A percentile compares a stretch with the other conserved stretches of the same genome.
Conservation (phyloP, 768 basidiomycete species). For the Piloderma croceum region DNA sequence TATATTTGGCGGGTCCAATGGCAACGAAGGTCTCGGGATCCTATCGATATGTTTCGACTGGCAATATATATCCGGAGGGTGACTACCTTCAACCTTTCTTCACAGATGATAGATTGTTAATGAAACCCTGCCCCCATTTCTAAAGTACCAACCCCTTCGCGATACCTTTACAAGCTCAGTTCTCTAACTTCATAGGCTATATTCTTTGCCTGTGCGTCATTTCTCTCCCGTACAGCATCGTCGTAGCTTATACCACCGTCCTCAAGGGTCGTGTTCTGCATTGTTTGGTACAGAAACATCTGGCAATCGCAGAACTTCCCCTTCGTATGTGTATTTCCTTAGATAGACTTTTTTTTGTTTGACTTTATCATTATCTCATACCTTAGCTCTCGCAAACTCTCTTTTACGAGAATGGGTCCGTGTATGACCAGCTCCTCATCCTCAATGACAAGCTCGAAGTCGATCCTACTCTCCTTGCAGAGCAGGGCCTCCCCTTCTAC, state of each 20-base stretch:
- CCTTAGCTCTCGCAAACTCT: slow-evolving; percentile 42
- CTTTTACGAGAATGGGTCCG: slow-evolving; percentile 47
- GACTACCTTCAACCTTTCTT: too few species aligned
- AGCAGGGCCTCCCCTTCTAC: slow-evolving; percentile 43
- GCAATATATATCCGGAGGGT: slow-evolving; percentile 55
- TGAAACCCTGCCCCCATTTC: neutral
- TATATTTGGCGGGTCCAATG: slow-evolving; percentile 57
- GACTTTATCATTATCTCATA: neutral
- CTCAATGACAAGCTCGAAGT: slow-evolving; percentile 41
- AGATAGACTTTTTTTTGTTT: slow-evolving; percentile 14
- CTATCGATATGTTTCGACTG: slow-evolving; percentile 59
- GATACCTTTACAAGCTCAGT: slow-evolving; percentile 50
- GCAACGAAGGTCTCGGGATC: slow-evolving; percentile 58
- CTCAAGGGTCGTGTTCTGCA: slow-evolving; percentile 39
- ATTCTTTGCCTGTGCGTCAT: slow-evolving; percentile 44
- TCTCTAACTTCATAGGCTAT: slow-evolving; percentile 45
- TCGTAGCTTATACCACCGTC: neutral
- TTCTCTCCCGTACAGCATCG: slow-evolving; percentile 7
- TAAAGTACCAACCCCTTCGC: slow-evolving; percentile 40
- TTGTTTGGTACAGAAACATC: slow-evolving; percentile 38
- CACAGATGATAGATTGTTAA: too few species aligned
- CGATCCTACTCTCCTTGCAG: slow-evolving; percentile 32
- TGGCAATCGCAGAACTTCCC: slow-evolving; percentile 60
- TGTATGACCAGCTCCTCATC: slow-evolving; percentile 48
- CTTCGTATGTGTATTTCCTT: too few species aligned